Base-by-base conservation (phyloP, 2,329 filamentous ascomycete species). In the Cercospora sp. region DNA sequence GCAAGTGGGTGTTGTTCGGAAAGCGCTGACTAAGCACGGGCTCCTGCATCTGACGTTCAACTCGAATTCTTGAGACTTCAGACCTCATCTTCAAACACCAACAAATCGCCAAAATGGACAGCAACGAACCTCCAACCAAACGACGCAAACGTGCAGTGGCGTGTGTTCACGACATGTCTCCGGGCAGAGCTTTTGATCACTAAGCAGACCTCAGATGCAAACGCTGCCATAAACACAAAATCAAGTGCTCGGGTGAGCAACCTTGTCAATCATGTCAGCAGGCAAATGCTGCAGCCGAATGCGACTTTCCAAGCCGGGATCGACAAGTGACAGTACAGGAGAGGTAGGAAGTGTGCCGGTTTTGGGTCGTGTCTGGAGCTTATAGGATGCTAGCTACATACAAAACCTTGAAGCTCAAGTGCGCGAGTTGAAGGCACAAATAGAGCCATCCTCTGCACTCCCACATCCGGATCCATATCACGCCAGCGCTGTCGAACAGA, bases 161-260 rank as follows among this genome's bases (percentile, higher is more conserved):
- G 64, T 67, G 33, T 65, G 59, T 16, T 51, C 23, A 48, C 28
- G 20, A 23, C 3, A 10, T 9, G 8, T n/a, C 13, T 39, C 33
- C 20, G 3, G 48, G 20, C 5, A 33, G 3, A 30, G 16, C 9
- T 36, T 53, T 5, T 63, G 3, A 42, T n/a, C 36, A 16, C 58
- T 68, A 45, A 64, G 18, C 23, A 8, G 18, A 4, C 6, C 12
- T 31, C 58, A 74, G 72, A 36, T 75, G 73, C 23, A 64, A 70
- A 18, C 55, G 72, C 63, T 75, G 73, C 61, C 72, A 75, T 58
- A 69, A 65, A 7, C 73, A 75, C 23, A 75, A 75, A 68, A 75
- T 73, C 60, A 74, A 74, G 61, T 75, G 73, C 63, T 73, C 72
- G 1, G 73, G 73, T 33, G 72, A 75, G 60, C 71, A 67, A 39